Base-by-base conservation (phyloP, 2,329 filamentous ascomycete species). In the Truncatella angustata region DNA sequence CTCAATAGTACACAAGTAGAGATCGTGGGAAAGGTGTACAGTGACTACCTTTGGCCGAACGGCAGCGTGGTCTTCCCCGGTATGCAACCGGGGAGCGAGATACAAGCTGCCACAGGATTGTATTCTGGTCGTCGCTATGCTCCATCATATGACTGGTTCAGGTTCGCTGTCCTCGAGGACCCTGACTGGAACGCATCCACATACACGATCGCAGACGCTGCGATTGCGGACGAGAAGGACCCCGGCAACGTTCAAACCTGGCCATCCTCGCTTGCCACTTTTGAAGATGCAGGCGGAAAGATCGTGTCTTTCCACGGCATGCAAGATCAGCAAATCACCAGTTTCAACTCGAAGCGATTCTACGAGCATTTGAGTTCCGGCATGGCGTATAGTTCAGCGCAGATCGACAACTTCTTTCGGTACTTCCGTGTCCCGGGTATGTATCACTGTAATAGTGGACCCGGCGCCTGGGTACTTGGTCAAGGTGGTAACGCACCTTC, bases 1-100 rank as follows among this genome's bases (percentile, higher is more conserved):
- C 67, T 81, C 35, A 78, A 69, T 1, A 34, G 49, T 10, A 63
- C 62, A 0, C 76, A 80, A 61, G 67, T 73, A 37, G 56, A 66
- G 6, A 74, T 71, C 0, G 74, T 80, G 12, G 65, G 70, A 35
- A 57, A 69, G 1, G 66, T 75, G 14, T 76, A 72, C 59, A 63
- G 64, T 11, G 71, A 72, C 35, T 69, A 77, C 28, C 66, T 70
- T 55, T 71, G 73, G 54, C 65, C 63, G 4, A 64, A 73, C 28
- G 76, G 77, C 21, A 66, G 68, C 4, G 62, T 80, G 3, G 64
- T 79, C n/a, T 80, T 74, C 58, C 76, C 77, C 3, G 67, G 71
- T 16, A 70, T 79, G 59, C 71, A 78, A 43, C 76, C 74, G 4
- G 77, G 77, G 4, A 69, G 70, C 21, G 73, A 78, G 55, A 55